phyloP scores from a whole-genome alignment of 345 rosid genomes.

The Balakata baccata region DNA sequence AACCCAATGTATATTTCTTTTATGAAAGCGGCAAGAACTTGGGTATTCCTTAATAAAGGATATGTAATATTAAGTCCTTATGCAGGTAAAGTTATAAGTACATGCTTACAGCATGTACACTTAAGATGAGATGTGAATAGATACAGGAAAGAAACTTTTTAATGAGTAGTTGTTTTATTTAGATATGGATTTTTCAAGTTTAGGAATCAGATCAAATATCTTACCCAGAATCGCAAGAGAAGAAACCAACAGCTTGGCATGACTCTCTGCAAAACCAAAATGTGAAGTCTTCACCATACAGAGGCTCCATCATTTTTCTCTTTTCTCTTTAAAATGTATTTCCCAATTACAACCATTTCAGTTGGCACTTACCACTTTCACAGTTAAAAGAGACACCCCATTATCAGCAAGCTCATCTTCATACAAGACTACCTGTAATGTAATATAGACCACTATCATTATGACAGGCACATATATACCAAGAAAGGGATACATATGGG shows the following conservation, averaged over 20 bases:
- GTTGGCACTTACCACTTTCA: constrained; percentile 74
- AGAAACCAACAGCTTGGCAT: constrained; percentile 98
- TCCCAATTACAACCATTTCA: constrained; percentile 6
- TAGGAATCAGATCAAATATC: constrained; percentile 28
- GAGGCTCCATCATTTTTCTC: neutral
- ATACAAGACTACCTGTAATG: constrained; percentile 74
- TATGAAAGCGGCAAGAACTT: neutral
- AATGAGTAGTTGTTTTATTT: neutral
- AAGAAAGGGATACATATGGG: neutral
- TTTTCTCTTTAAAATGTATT: constrained; percentile 2
- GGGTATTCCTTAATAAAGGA: neutral
- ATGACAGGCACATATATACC: neutral
- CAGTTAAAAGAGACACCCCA: constrained; percentile 85
- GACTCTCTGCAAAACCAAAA: constrained; percentile 61
- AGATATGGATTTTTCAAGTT: neutral
- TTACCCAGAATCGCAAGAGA: constrained; percentile 93
- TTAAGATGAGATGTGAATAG: neutral
- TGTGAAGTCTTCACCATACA: constrained; percentile 5
- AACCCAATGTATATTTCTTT: neutral
- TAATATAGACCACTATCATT: constrained; percentile 22
- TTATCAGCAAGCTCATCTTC: constrained; percentile 97
- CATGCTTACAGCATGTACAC: neutral
- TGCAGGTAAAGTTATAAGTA: neutral
- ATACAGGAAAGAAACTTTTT: no score
- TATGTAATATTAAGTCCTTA: neutral